Evolutionary conservation across 352 stramenopile species (phyloP), one percentile per base, ranked within the genome.

Genomic region (Phytophthora tentaculata): DNA sequence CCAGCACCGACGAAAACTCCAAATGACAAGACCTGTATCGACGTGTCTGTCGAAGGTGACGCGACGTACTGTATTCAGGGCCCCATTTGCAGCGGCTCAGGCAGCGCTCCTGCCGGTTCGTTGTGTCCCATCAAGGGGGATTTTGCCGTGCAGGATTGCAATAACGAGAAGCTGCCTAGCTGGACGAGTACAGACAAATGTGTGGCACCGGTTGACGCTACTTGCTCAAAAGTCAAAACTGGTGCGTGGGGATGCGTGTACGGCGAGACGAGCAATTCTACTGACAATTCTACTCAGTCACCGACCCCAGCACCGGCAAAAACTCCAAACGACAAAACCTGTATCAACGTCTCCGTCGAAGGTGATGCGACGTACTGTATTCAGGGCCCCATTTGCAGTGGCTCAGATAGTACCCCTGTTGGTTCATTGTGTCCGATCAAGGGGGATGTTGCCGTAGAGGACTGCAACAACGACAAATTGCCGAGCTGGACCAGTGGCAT

Each of bases 201-300:
- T 48, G 61, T 88, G 9, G 64, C 80, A 5, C 79, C 79, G 13
- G 73, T 79, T 17, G 78, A 90, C 37, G 74, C 82, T 5, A 69
- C 71, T 14, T 90, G 80, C 52, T 41, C 77, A 41, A 83, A 78
- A 53, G 84, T 89, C 65, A 79, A 84, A 56, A 87, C 76, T 2
- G 81, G 83, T 16, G 81, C 77, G 2, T 88, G 78, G 80, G 81
- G 79, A 10, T 90, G 83, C 44, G 80, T 86, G 28, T 55, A 24
- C 3, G 48, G 48, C n/a, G 16, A 24, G 26, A 8, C 26, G 26
- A 32, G 8, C 26, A 32, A 32, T 32, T 8, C 26, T 32, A 61
- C 19, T 48, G 56, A 3, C 3, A 32, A 32, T 32, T 32, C 26
- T 32, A 57, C 29, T 1, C 10, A 20, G 26, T 20, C 28, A n/a